Base-by-base conservation (phyloP, 208 protist species). In the Balamuthia mandrillaris region DNA sequence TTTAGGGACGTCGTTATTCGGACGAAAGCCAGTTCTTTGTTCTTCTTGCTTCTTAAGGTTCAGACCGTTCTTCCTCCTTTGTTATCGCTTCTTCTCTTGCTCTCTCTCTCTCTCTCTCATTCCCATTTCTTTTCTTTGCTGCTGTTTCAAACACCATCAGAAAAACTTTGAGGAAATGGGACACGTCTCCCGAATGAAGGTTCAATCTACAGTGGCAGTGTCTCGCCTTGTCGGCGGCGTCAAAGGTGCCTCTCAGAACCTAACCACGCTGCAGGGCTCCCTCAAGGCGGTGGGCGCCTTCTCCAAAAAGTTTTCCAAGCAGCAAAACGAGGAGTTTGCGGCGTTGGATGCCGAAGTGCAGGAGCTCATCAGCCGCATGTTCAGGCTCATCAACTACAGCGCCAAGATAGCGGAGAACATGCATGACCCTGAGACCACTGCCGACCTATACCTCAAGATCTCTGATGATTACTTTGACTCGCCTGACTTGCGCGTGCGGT, bases 361-460 rank as follows among this genome's bases (percentile, higher is more conserved):
- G 4, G 61, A 72, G 33, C 37, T 72, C 33, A 72, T 72, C 16
- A 21, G 37, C 18, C 61, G 61, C 37, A 72, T 72, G 33, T 72
- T 72, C 61, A 31, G 61, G 27, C 61, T 72, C 61, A 72, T 72
- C 18, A n/a, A 72, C 61, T 72, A 72, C 56, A 72, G 61, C 16
- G 61, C 37, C 14, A 72, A 72, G 61, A 72, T 72, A 16, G n/a
- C n/a, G 21, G 61, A 29, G 33, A 72, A 29, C 61, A 72, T 37
- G 21, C 84, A 86, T 31, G 89, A 91, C 47, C 89, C 87, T n/a
- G 89, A 91, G 37, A 91, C 61, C 37, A 89, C 77, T 31, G 88
- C 63, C 27, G 89, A 91, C 29, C 35, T 91, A 18, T 91, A 87
- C 39, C 79, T 87, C 35, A 29, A 85, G 0, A 44, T 91, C 18